phyloP scores from a whole-genome alignment of 441 rosid genomes.

The Populus hybrid region DNA sequence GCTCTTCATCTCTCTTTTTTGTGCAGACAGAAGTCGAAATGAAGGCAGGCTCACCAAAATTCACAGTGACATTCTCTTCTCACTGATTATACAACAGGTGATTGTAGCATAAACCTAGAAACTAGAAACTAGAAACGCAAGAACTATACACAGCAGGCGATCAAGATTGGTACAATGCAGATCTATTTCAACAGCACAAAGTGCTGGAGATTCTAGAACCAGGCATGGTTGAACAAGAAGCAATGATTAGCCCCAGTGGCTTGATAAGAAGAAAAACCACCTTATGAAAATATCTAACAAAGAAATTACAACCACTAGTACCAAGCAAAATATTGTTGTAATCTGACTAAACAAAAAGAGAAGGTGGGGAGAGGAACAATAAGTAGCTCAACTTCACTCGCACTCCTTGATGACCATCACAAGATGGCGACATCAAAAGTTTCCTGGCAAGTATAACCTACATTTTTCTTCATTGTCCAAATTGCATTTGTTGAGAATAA shows the following conservation, averaged over 20 bases:
- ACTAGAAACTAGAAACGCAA: not conserved
- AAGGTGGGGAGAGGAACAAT: not conserved
- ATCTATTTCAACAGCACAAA: not conserved
- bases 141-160: constrained; percentile 2
- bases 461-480: constrained; percentile 59
- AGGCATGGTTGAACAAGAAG: constrained; percentile 4
- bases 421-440: constrained; percentile 17
- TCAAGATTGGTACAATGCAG: not conserved
- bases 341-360: constrained; percentile 1
- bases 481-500: constrained; percentile 51
- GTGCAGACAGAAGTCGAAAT: not conserved
- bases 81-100: not conserved
- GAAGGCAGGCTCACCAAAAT: not conserved
- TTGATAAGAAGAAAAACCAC: not conserved
- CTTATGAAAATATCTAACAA: not conserved
- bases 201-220: not conserved
- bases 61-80: not conserved
- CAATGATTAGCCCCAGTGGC: not conserved
- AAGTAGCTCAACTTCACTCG: not conserved
- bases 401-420: constrained; percentile 14
- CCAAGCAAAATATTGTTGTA: constrained; percentile 3
- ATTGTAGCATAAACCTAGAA: not conserved
- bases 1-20: not conserved
- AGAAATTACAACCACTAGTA: constrained; percentile 1
- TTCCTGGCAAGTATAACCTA: constrained; percentile 23